phyloP scores from a whole-genome alignment of 352 stramenopile species.

The Globisporangium nagaii region DNA sequence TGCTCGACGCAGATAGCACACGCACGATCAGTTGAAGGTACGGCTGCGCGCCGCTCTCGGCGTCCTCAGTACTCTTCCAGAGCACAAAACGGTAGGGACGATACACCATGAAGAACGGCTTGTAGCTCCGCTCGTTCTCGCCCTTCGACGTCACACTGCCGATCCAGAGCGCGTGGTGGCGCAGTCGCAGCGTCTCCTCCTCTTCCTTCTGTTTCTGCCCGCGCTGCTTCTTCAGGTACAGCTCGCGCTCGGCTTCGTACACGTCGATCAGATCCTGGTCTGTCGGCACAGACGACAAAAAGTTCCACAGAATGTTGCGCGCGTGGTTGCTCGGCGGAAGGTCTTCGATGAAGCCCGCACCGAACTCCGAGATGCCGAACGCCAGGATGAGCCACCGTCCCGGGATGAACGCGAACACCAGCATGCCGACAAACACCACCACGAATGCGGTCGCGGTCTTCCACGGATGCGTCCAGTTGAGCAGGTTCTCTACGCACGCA shows the following conservation, averaged over 20 bases:
- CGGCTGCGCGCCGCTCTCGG: conserved; percentile 43
- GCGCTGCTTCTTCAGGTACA: conserved; percentile 53
- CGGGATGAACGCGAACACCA: conserved; percentile 66
- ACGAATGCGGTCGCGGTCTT: conserved; percentile 68
- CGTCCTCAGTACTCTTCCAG: conserved; percentile 77
- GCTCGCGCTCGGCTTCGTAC: conserved; percentile 56
- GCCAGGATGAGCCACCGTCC: conserved; percentile 70
- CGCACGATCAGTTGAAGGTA: conserved; percentile 59
- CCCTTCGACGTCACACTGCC: conserved; percentile 55
- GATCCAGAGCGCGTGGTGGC: conserved; percentile 67
- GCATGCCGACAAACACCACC: conserved; percentile 31
- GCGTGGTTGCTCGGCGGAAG: conserved; percentile 71
- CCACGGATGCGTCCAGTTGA: conserved; percentile 88
- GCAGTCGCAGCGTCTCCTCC: conserved; percentile 38
- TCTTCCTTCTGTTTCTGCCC: conserved; percentile 42
- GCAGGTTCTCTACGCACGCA: conserved; percentile 70
- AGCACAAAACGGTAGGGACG: conserved; percentile 71
- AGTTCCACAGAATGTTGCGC: conserved; percentile 77
- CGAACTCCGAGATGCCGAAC: conserved; percentile 75
- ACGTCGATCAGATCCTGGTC: conserved; percentile 77
- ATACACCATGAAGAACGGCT: conserved; percentile 60
- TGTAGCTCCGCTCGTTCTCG: conserved; percentile 57
- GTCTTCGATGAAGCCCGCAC: conserved; percentile 71
- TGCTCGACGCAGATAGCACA: background rate
- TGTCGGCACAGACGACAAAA: conserved; percentile 72